phyloP scores from a whole-genome alignment of 106 monocot genomes.

The Posidonia australis region DNA sequence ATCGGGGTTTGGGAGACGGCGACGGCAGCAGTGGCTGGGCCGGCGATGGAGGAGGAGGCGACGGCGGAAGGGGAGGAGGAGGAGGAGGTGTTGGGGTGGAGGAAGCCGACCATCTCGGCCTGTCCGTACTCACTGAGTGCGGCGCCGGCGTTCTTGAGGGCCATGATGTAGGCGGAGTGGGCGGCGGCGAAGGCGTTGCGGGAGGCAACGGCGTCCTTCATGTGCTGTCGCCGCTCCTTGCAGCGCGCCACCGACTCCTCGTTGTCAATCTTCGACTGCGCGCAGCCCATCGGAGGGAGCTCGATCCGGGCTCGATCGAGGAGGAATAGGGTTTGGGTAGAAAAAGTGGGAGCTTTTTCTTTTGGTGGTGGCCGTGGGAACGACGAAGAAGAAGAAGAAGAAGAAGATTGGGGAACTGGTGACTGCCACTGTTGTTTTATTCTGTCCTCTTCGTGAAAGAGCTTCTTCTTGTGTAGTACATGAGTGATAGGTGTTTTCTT shows the following conservation, averaged over 20 bases:
- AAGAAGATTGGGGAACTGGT: too few species aligned
- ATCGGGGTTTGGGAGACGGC: constrained; percentile 11
- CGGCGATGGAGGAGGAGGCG: too few species aligned
- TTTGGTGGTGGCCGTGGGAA: too few species aligned
- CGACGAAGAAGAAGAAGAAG: too few species aligned
- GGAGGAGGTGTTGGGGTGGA: neutral
- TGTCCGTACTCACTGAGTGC: constrained; percentile 65
- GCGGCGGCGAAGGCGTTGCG: constrained; percentile 86
- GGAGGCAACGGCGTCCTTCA: constrained; percentile 38
- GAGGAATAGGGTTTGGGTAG: too few species aligned
- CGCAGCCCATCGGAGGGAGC: constrained; percentile 72
- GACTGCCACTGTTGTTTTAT: too few species aligned
- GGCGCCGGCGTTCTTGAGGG: constrained; percentile 65
- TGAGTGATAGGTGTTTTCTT: too few species aligned
- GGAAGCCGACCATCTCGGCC: constrained; percentile 20
- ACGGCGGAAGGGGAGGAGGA: neutral
- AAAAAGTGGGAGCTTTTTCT: too few species aligned
- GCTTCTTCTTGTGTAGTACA: too few species aligned
- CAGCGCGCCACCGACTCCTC: constrained; percentile 74
- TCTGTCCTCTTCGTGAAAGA: too few species aligned
- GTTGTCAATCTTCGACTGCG: constrained; percentile 71
- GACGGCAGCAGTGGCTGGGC: neutral
- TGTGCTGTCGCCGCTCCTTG: constrained; percentile 43
- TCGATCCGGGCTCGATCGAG: too few species aligned
- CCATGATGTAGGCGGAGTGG: constrained; percentile 53